These are phyloP conservation scores for Mediolabrus comicus DNA, from an alignment of 108 stramenopile genomes.

Conservation along the genomic window DNA sequence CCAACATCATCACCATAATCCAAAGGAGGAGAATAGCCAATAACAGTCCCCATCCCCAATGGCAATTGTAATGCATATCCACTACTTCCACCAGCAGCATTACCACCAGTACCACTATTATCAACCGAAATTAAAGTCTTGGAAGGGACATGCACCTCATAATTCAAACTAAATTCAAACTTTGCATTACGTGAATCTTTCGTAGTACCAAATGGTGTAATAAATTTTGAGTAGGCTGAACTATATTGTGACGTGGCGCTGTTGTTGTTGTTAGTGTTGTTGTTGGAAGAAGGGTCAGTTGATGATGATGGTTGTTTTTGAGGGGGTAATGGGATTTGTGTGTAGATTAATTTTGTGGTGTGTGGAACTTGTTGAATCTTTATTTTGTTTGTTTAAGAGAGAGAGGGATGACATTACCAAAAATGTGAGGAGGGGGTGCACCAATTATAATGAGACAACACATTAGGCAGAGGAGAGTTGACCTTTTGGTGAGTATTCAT, in stretches of 20 bases:
- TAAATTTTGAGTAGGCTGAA: slow-evolving; percentile 7
- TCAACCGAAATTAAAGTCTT: slow-evolving; percentile 2
- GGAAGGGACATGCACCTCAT: slow-evolving; percentile 10
- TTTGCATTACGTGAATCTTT: slow-evolving; percentile 1
- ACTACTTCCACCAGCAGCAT: neutral
- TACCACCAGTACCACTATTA: neutral
- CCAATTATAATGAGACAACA: too few relatives aligned
- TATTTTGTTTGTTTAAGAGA: neutral
- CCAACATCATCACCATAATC: neutral
- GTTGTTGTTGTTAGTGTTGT: neutral
- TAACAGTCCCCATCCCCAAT: slow-evolving; percentile 18
- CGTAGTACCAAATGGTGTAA: neutral
- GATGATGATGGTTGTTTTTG: neutral
- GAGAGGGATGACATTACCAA: neutral
- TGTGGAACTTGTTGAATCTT: slow-evolving; percentile 1
- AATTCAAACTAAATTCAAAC: slow-evolving; percentile 17
- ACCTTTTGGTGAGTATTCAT: too few relatives aligned
- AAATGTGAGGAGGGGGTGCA: neutral
- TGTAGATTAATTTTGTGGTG: neutral
- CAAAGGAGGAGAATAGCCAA: slow-evolving; percentile 26
- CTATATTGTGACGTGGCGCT: neutral
- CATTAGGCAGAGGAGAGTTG: too few relatives aligned
- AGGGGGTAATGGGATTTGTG: neutral
- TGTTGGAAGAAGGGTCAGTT: too few relatives aligned
- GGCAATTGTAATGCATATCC: slow-evolving; percentile 23